A percentile compares a stretch with the other conserved stretches of the same genome.
Conservation (phyloP, 1,139 yeast genomes). For the Kodamaea fungicola region DNA sequence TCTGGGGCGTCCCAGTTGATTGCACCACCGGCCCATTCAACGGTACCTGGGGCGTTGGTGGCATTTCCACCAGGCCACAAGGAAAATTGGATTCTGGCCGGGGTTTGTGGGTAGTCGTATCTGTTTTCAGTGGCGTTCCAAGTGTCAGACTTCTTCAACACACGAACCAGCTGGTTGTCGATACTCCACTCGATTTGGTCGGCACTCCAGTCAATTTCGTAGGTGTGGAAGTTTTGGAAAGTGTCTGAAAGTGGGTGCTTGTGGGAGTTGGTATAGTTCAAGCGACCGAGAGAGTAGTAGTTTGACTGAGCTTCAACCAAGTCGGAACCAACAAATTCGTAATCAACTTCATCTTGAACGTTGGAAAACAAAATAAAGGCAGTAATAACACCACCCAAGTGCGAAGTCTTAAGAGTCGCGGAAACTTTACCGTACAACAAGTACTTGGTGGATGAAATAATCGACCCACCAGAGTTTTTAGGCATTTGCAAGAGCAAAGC, state of each 20-base stretch:
- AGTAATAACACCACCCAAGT: slow-evolving; percentile 74
- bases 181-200: slow-evolving; percentile 70
- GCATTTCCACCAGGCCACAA: slow-evolving; percentile 91
- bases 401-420: slow-evolving; percentile 70
- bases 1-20: slow-evolving; percentile 82
- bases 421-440: slow-evolving; percentile 85
- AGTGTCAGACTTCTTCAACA: slow-evolving; percentile 62
- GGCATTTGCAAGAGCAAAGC: slow-evolving; percentile 76
- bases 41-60: slow-evolving; percentile 66
- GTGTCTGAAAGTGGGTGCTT: slow-evolving; percentile 50
- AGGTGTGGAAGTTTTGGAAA: slow-evolving; percentile 67
- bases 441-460: slow-evolving; percentile 72
- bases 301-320: slow-evolving; percentile 67
- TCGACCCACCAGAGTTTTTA: slow-evolving; percentile 71
- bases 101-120: slow-evolving; percentile 85
- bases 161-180: slow-evolving; percentile 69
- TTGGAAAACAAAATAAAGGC: slow-evolving; percentile 85
- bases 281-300: slow-evolving; percentile 70
- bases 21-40: slow-evolving; percentile 91
- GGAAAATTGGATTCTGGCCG: slow-evolving; percentile 79
- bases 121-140: slow-evolving; percentile 58
- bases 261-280: slow-evolving; percentile 61
- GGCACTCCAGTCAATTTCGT: slow-evolving; percentile 80
- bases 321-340: slow-evolving; percentile 77
- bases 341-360: slow-evolving; percentile 88